phyloP scores from a whole-genome alignment of 139 green algal genomes.

The Closterium sp. region DNA sequence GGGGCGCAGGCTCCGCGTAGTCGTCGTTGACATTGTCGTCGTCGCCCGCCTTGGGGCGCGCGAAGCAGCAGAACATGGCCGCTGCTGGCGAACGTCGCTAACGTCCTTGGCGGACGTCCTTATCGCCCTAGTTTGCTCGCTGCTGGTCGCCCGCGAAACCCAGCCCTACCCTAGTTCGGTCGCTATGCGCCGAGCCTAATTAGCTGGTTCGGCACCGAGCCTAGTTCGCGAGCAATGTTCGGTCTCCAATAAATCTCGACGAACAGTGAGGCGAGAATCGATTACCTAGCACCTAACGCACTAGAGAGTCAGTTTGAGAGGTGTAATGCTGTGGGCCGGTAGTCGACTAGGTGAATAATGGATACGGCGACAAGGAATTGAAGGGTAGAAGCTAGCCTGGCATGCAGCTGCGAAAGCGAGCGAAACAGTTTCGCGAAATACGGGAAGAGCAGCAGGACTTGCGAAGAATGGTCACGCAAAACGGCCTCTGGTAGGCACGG shows the following conservation, averaged over 20 bases:
- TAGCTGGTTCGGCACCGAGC: neutral
- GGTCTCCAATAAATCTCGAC: no score
- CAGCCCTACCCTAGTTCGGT: neutral
- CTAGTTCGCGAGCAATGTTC: neutral
- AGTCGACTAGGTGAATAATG: no score
- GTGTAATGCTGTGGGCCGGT: no score
- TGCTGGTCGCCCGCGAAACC: neutral
- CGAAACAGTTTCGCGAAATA: no score
- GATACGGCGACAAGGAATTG: neutral
- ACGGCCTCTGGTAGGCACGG: no score
- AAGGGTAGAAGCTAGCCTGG: neutral
- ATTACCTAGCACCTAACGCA: no score
- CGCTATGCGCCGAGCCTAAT: neutral
- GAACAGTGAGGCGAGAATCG: neutral
- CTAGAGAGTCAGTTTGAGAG: no score
- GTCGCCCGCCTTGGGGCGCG: neutral
- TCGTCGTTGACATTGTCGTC: neutral
- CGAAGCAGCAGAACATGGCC: neutral
- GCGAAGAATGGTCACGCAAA: no score
- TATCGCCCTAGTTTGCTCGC: neutral
- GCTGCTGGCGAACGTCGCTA: neutral
- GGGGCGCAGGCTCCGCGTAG: neutral
- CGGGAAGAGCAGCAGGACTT: no score
- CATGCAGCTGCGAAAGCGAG: no score
- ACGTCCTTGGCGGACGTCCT: neutral